Conservation (phyloP, 2,329 filamentous ascomycete genomes). For the Beauveria pseudobassiana region DNA sequence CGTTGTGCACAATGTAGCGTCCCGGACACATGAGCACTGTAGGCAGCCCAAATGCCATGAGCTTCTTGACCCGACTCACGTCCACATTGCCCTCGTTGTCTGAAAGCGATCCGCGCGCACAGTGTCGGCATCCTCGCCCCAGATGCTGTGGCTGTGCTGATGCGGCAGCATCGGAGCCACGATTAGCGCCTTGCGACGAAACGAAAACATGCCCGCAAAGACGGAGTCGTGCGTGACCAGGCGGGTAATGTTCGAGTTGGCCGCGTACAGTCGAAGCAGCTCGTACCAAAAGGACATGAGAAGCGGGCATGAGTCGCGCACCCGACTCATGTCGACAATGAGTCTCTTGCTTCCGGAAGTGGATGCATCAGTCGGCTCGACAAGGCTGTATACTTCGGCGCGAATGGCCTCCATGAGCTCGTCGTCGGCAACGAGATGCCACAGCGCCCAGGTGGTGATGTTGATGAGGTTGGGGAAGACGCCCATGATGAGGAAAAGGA, state of each 20-base stretch:
- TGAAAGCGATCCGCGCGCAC: slow-evolving; percentile 1
- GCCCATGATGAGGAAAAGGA: slow-evolving; percentile 10
- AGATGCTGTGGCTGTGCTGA: slow-evolving; percentile 1
- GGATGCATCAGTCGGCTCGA: background rate
- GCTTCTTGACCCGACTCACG: background rate
- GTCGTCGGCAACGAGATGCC: slow-evolving; percentile 5
- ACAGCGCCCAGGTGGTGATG: slow-evolving; percentile 8
- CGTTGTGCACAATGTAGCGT: slow-evolving; percentile 7
- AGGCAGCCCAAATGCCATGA: slow-evolving; percentile 7
- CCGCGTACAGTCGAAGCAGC: slow-evolving; percentile 5
- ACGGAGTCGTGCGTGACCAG: slow-evolving; percentile 5
- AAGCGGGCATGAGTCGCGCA: slow-evolving; percentile 7
- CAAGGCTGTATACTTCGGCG: background rate
- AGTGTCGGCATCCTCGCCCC: slow-evolving; percentile 3
- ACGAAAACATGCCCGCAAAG: background rate
- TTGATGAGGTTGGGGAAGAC: slow-evolving; percentile 7
- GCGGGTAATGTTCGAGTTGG: slow-evolving; percentile 7
- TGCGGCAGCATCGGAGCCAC: slow-evolving; percentile 10
- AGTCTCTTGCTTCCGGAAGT: background rate
- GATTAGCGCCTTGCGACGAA: slow-evolving; percentile 4
- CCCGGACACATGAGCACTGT: slow-evolving; percentile 9
- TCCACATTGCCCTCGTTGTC: background rate
- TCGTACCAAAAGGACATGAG: slow-evolving; percentile 11
- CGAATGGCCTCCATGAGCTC: slow-evolving; percentile 1
- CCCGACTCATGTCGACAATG: background rate